Percentiles rank a stretch among this genome's conserved stretches.
Conservation (phyloP, 768 basidiomycete species). For the Lactifluus hygrophoroides region DNA sequence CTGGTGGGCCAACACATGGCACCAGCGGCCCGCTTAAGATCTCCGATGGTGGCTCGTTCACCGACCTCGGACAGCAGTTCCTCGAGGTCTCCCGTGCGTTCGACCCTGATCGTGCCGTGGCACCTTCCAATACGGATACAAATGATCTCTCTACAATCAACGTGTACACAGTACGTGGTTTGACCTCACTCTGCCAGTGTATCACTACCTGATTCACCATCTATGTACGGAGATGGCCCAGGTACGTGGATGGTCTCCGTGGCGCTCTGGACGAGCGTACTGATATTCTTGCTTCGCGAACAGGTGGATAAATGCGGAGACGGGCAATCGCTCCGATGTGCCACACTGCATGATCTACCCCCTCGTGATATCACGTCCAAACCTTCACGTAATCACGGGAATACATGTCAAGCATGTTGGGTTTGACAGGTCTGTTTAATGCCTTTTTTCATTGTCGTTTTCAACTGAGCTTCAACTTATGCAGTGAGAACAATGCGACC, state of each 20-base stretch:
- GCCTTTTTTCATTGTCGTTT: background rate
- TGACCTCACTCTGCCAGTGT: too few relatives aligned
- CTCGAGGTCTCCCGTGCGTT: slow-evolving; percentile 22
- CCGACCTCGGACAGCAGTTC: slow-evolving; percentile 24
- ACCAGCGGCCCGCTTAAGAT: slow-evolving; percentile 37
- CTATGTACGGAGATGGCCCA: slow-evolving; percentile 41
- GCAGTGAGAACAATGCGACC: slow-evolving; percentile 30
- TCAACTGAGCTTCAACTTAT: background rate
- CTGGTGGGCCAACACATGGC: slow-evolving; percentile 35
- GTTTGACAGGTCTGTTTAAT: slow-evolving; percentile 27
- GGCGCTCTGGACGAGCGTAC: background rate
- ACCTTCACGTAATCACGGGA: slow-evolving; percentile 28
- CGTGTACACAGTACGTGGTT: slow-evolving; percentile 23
- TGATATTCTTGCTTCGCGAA: background rate
- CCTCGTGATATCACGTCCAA: slow-evolving; percentile 24
- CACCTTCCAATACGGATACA: slow-evolving; percentile 17
- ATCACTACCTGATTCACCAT: background rate
- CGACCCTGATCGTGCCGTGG: slow-evolving; percentile 19
- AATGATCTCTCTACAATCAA: slow-evolving; percentile 24
- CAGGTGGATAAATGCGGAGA: slow-evolving; percentile 46
- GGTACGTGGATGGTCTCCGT: slow-evolving; percentile 29
- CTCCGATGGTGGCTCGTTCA: slow-evolving; percentile 23
- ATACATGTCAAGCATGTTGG: slow-evolving; percentile 30
- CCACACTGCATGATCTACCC: slow-evolving; percentile 36
- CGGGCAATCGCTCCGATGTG: slow-evolving; percentile 48